phyloP scores from a whole-genome alignment of 495 filamentous ascomycete species.

The Sabuloglossum arenarium region DNA sequence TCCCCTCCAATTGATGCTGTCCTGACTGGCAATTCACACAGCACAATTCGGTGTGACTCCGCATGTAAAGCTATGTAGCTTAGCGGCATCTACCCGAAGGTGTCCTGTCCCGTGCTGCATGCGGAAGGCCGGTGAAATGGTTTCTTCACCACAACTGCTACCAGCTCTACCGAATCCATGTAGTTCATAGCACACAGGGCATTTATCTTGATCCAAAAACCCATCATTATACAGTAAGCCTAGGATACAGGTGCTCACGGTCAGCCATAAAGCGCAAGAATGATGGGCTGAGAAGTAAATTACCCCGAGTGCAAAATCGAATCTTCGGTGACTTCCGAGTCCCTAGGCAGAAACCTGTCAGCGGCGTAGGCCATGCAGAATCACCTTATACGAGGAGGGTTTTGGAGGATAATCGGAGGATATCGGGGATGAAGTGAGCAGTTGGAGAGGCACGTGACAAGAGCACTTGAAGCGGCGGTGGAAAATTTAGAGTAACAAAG shows the following conservation, averaged over 20 bases:
- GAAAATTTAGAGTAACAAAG: not conserved
- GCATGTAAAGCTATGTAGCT: too few species aligned
- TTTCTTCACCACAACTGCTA: too few species aligned
- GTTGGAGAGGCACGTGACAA: not conserved
- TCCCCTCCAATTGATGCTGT: too few species aligned
- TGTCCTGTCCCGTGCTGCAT: too few species aligned
- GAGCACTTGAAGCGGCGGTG: not conserved
- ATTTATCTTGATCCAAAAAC: not conserved
- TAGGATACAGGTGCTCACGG: not conserved
- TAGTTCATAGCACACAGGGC: not conserved
- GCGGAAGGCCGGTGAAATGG: too few species aligned
- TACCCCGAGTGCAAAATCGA: not conserved
- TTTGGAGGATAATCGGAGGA: too few species aligned
- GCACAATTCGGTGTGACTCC: too few species aligned
- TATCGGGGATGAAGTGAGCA: not conserved
- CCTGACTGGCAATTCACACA: too few species aligned
- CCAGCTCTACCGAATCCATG: not conserved
- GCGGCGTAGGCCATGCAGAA: too few species aligned
- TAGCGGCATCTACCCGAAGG: too few species aligned
- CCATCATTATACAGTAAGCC: not conserved
- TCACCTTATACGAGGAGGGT: too few species aligned
- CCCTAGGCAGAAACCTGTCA: too few species aligned
- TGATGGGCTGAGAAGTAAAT: not conserved
- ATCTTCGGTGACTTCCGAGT: not conserved
- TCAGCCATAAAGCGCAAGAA: not conserved